Evolutionary conservation across 129 eudicot species (phyloP), one percentile per base, ranked within the genome.

Genomic region (Kitagawia praeruptora): DNA sequence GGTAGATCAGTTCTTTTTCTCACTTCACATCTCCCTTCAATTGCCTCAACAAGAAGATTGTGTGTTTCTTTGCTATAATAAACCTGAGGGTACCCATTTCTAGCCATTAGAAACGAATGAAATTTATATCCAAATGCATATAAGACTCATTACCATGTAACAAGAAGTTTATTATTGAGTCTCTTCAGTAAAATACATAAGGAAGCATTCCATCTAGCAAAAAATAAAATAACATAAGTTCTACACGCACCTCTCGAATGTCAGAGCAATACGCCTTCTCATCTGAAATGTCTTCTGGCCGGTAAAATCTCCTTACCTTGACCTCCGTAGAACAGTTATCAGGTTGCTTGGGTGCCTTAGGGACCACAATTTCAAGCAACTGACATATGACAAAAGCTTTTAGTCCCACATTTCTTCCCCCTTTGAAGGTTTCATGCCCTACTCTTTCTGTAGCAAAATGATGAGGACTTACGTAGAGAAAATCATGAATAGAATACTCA

Each of bases 211-310:
- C 48, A 75, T 31, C 37, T 13, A 47, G 53, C 21, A 9, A 25
- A 28, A 47, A 47, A 58, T 27, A 13, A 74, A 8, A 0, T 10
- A 15, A 44, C 8, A 31, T 11, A 75, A 78, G 34, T 39, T 64
- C 27, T 44, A 25, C 21, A 34, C 49, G 31, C 87, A 96, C 99
- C 99, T 96, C 99, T 79, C 91, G 90, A 75, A 96, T 90, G 73
- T 96, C 97, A n/a, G 98, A 92, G 47, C 86, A 76, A 82, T 96
- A 96, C 11, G 96, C 99, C 86, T 92, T 96, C 74, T 90, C 97
- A 1, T 78, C 76, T 49, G 99, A 96, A 46, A 92, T 71, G 74
- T 96, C 99, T 78, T 96, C 99, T 4, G 99, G 99, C 84, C 98
- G 82, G 82, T 83, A 96, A 85, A 87, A 90, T 85, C 97, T 96